Percentiles rank a stretch among this genome's conserved stretches.
These are phyloP conservation scores for Smittium culicis DNA, from an alignment of 371 early-diverging fungal species.

Conservation along the genomic window DNA sequence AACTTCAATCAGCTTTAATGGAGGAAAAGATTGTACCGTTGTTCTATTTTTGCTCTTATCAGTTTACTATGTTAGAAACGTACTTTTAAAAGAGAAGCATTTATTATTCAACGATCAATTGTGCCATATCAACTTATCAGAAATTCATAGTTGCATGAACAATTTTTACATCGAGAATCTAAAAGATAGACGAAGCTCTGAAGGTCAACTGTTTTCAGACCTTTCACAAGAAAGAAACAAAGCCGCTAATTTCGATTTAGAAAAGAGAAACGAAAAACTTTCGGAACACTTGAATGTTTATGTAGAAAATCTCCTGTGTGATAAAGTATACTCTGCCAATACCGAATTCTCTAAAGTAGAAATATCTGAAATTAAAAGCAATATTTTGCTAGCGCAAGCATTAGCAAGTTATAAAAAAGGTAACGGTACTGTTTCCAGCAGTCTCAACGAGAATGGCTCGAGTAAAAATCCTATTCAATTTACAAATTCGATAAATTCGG, in stretches of 20 bases:
- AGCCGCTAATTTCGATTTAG: not conserved
- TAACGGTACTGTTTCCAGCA: not conserved
- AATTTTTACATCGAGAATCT: not conserved
- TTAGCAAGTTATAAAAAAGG: not conserved
- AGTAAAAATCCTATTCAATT: constrained; percentile 13
- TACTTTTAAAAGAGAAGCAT: constrained; percentile 13
- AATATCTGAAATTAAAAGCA: not conserved
- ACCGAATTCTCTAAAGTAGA: not conserved
- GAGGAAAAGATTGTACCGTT: constrained; percentile 95
- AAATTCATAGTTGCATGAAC: not conserved
- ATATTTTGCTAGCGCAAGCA: not conserved
- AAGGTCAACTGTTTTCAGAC: not conserved
- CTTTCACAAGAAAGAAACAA: not conserved
- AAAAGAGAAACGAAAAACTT: not conserved
- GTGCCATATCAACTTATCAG: not conserved
- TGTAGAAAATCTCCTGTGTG: not conserved
- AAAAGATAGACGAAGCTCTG: not conserved
- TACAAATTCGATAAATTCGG: constrained; percentile 27
- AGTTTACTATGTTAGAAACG: constrained; percentile 31
- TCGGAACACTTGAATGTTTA: not conserved
- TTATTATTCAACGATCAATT: not conserved
- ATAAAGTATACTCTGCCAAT: not conserved
- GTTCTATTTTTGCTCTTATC: constrained; percentile 67
- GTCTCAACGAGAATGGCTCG: not conserved
- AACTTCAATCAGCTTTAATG: constrained; percentile 71